A percentile compares a stretch with the other conserved stretches of the same genome.
Conservation (phyloP, 306 rosid genomes). For the Parietaria judaica region DNA sequence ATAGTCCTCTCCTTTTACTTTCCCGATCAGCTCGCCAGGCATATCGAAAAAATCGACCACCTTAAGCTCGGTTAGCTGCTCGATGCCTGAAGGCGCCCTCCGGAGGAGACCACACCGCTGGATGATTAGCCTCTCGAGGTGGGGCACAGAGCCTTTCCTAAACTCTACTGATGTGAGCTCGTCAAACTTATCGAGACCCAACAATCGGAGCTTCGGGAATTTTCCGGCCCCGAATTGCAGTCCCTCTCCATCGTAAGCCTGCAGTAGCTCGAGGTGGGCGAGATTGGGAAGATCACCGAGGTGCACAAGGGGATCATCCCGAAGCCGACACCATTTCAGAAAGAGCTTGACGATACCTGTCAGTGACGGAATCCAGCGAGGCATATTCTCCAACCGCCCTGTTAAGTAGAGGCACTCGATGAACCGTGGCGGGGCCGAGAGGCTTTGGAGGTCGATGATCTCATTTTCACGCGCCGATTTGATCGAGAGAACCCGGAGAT, state of each 20-base stretch:
- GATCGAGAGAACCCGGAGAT: slow-evolving; percentile 23
- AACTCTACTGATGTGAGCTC: slow-evolving; percentile 34
- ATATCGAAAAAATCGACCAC: slow-evolving; percentile 49
- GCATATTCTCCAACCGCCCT: slow-evolving; percentile 33
- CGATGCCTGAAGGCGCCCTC: slow-evolving; percentile 54
- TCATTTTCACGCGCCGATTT: slow-evolving; percentile 16
- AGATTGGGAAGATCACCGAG: slow-evolving; percentile 26
- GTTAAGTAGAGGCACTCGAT: slow-evolving; percentile 29
- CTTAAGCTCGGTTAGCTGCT: slow-evolving; percentile 40
- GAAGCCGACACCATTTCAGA: slow-evolving; percentile 25
- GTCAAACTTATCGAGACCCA: slow-evolving; percentile 50
- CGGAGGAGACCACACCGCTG: slow-evolving; percentile 38
- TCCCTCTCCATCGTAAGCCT: slow-evolving; percentile 37
- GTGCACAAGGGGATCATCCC: slow-evolving; percentile 21
- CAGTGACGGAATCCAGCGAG: slow-evolving; percentile 31
- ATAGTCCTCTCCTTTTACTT: slow-evolving; percentile 39
- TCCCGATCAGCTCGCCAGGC: slow-evolving; percentile 48
- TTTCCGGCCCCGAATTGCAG: slow-evolving; percentile 41
- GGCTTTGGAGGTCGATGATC: slow-evolving; percentile 24
- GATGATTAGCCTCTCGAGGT: slow-evolving; percentile 45
- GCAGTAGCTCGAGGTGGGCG: slow-evolving; percentile 30
- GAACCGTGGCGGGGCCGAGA: slow-evolving; percentile 30
- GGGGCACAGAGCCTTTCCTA: slow-evolving; percentile 53
- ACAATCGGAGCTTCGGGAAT: slow-evolving; percentile 51
- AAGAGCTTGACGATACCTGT: slow-evolving; percentile 19